phyloP scores from a whole-genome alignment of 352 stramenopile species.

The Phytophthora brassicae region DNA sequence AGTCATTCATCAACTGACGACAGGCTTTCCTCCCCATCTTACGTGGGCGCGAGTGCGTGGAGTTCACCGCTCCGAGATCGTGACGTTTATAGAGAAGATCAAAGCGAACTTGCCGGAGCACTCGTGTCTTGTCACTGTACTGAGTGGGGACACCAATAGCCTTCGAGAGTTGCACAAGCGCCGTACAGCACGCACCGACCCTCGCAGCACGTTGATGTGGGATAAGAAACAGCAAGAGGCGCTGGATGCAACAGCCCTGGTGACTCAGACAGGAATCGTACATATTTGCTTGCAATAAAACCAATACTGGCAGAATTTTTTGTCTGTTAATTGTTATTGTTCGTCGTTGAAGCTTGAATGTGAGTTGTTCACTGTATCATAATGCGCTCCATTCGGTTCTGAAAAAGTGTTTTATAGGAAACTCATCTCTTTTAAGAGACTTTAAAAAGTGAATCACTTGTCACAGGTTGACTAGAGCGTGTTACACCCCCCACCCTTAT shows the following conservation, averaged over 20 bases:
- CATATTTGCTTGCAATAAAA: constrained; percentile 57
- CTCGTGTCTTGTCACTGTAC: constrained; percentile 62
- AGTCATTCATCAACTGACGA: constrained; percentile 79
- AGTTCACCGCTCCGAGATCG: constrained; percentile 46
- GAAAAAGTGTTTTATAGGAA: too few relatives aligned
- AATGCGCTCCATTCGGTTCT: too few relatives aligned
- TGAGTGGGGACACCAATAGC: constrained; percentile 49
- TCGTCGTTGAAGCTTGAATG: too few relatives aligned
- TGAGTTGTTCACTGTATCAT: too few relatives aligned
- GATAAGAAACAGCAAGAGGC: constrained; percentile 69
- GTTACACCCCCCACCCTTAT: too few relatives aligned
- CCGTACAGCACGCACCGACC: constrained; percentile 72
- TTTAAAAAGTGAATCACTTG: too few relatives aligned
- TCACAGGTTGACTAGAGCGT: too few relatives aligned
- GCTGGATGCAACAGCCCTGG: constrained; percentile 49
- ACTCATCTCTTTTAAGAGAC: too few relatives aligned
- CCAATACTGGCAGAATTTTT: neutral
- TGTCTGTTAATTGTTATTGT: neutral
- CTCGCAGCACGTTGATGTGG: constrained; percentile 75
- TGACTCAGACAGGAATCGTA: constrained; percentile 62
- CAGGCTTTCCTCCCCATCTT: constrained; percentile 76
- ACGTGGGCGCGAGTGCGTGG: constrained; percentile 71
- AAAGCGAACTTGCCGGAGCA: constrained; percentile 47
- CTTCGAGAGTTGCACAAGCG: constrained; percentile 78
- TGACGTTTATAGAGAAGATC: constrained; percentile 38